Evolutionary conservation across 805 yeast genomes (phyloP), one percentile per base, ranked within the genome.

Genomic region (Candida nemodendra): DNA sequence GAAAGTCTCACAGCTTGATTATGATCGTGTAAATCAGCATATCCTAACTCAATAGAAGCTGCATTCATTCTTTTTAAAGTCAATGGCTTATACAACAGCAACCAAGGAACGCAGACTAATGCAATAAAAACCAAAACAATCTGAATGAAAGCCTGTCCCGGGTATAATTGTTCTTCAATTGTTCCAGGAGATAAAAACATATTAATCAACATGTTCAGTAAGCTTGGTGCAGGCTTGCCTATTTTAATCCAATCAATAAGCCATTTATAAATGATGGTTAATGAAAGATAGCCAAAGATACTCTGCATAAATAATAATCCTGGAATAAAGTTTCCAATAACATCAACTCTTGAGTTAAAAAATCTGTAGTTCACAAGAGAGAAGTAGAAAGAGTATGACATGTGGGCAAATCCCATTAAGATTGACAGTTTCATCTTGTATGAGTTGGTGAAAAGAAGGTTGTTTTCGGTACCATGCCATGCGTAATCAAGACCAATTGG

Each of bases 381-480:
- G 54, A 79, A 81, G 62, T 74, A 62, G 53, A 74, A 78, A 0
- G 88, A 81, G 56, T 83, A 83, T 16, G 79, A 68, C 90, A 83
- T 83, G 57, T 83, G 90, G 31, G 74, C 64, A 55, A 77, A 82
- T 18, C 90, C 90, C 84, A 83, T 79, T 40, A 83, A 64, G 43
- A 83, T 78, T 1, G 89, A 82, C 41, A 83, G 62, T 50, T 83
- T 83, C 90, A 83, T 83, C 59, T 83, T 83, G 61, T 79, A 81
- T 0, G 89, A 82, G 56, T 83, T 83, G 21, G 84, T 68, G 57
- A 83, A 83, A 34, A 83, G 59, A 39, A 83, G 64, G 22, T 77
- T 79, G 54, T 82, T 83, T 42, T 83, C 90, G 22, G 88, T 65
- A n/a, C 88, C 88, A 56, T 83, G 90, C 90, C 90, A 83, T 12